Evolutionary conservation across 2,329 filamentous ascomycete species (phyloP).

Genomic region (Fusarium brevicatenulatum): DNA sequence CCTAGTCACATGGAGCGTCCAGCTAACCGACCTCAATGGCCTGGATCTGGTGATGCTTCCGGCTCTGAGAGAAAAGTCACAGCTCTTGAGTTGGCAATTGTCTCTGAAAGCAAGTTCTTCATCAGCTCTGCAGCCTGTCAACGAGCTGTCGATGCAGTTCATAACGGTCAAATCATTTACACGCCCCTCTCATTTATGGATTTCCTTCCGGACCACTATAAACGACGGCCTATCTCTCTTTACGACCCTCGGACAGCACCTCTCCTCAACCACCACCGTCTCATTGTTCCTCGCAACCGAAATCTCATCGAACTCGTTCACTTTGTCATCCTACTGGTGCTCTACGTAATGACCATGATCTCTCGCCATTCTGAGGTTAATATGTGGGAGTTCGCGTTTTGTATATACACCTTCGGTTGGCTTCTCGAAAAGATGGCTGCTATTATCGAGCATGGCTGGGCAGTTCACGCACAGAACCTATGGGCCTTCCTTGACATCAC

Average conservation of each 20-base stretch:
- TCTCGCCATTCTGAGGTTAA: conserved; percentile 62
- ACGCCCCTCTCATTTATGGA: conserved; percentile 77
- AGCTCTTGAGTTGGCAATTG: conserved; percentile 76
- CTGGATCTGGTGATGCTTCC: conserved; percentile 49
- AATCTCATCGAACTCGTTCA: conserved; percentile 73
- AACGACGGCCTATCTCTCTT: conserved; percentile 74
- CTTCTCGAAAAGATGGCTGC: conserved; percentile 72
- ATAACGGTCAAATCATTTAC: conserved; percentile 74
- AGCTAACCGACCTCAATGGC: conserved; percentile 54
- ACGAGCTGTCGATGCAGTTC: conserved; percentile 76
- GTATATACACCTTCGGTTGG: conserved; percentile 74
- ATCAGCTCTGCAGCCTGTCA: conserved; percentile 73
- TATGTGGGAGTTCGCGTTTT: conserved; percentile 67
- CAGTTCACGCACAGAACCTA: conserved; percentile 77
- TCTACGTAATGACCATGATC: conserved; percentile 74
- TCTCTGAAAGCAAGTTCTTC: conserved; percentile 76
- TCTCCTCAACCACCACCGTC: conserved; percentile 75
- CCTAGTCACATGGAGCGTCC: conserved; percentile 66
- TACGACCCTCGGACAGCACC: conserved; percentile 75
- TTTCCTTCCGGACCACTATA: conserved; percentile 79
- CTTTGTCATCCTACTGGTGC: conserved; percentile 69
- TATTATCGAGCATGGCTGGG: conserved; percentile 72
- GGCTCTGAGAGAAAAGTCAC: conserved; percentile 67
- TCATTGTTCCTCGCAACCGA: conserved; percentile 75
- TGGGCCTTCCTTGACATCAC: conserved; percentile 81